Percentiles rank a stretch among this genome's conserved stretches.
Evolutionary conservation across 1,284 basidiomycete species (phyloP).

Genomic region (Vanrija sp.): DNA sequence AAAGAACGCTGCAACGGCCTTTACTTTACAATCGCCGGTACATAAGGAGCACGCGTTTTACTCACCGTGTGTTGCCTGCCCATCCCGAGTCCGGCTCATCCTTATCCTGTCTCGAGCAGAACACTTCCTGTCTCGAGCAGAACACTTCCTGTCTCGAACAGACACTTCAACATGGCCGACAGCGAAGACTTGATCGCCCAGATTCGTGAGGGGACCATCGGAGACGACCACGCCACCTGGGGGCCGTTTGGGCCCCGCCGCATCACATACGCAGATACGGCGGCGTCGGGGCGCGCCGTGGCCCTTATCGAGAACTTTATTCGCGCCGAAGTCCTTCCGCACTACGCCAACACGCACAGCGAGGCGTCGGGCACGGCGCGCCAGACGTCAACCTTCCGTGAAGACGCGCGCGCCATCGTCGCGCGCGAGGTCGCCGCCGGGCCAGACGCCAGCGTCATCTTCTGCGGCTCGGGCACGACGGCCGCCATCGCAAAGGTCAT

Average conservation of each 20-base stretch:
- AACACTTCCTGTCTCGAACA: too few species aligned
- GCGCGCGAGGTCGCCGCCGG: not conserved
- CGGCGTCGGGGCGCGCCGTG: constrained; percentile 4
- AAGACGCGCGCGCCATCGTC: constrained; percentile 9
- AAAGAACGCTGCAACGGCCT: too few species aligned
- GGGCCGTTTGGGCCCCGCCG: not conserved
- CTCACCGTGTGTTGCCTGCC: too few species aligned
- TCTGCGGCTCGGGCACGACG: constrained; percentile 8
- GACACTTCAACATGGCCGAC: too few species aligned
- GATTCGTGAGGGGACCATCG: not conserved
- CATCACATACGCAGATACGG: constrained; percentile 7
- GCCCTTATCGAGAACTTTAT: constrained; percentile 9
- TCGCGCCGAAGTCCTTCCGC: constrained; percentile 3
- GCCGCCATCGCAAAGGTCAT: constrained; percentile 9
- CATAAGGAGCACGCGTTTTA: too few species aligned
- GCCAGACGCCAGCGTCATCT: not conserved
- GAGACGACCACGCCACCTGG: not conserved
- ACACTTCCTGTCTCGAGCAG: too few species aligned
- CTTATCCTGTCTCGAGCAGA: too few species aligned
- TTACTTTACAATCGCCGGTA: too few species aligned
- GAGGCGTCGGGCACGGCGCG: constrained; percentile 4
- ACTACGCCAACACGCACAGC: constrained; percentile 15
- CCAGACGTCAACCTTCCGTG: constrained; percentile 7
- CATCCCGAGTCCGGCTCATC: too few species aligned
- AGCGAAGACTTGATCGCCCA: too few species aligned